Evolutionary conservation across 192 early-diverging fungal genomes (phyloP).

Genomic region (Bifiguratus adelaidae): DNA sequence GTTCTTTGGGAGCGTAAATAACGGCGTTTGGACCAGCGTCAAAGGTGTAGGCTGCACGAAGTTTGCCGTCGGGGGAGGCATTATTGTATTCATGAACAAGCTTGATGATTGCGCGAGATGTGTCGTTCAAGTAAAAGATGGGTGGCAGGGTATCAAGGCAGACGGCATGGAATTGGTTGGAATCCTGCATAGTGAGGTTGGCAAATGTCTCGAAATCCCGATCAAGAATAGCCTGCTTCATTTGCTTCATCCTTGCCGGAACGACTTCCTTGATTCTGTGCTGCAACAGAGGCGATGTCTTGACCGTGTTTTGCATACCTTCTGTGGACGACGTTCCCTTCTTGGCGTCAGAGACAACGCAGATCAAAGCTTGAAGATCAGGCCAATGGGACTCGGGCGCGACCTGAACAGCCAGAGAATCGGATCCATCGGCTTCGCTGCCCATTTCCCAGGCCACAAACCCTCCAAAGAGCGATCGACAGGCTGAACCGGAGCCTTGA

Average conservation of each 20-base stretch:
- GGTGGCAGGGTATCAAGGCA: constrained; percentile 99
- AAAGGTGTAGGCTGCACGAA: constrained; percentile 93
- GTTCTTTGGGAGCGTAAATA: constrained; percentile 73
- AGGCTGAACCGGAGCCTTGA: constrained; percentile 94
- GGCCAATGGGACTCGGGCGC: constrained; percentile 90
- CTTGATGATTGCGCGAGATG: constrained; percentile 77
- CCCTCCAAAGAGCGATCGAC: constrained; percentile 94
- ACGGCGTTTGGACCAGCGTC: constrained; percentile 99
- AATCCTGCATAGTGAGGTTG: constrained; percentile 93
- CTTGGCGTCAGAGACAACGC: constrained; percentile 86
- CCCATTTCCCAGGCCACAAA: constrained; percentile 99
- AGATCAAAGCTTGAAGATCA: constrained; percentile 88
- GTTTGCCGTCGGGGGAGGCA: constrained; percentile 22
- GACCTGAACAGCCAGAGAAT: constrained; percentile 88
- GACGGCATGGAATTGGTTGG: constrained; percentile 98
- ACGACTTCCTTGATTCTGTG: constrained; percentile 82
- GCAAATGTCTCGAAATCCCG: constrained; percentile 89
- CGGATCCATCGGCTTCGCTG: constrained; percentile 59
- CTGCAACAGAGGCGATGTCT: constrained; percentile 78
- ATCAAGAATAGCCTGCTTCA: constrained; percentile 73
- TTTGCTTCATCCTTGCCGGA: constrained; percentile 78
- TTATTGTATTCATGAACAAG: constrained; percentile 83
- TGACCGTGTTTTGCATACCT: constrained; percentile 97
- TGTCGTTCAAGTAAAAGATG: constrained; percentile 96
- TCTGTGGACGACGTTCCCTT: constrained; percentile 86